These are phyloP conservation scores for Leptographium wingfieldii DNA, from an alignment of 2,329 filamentous ascomycete species.

Conservation along the genomic window DNA sequence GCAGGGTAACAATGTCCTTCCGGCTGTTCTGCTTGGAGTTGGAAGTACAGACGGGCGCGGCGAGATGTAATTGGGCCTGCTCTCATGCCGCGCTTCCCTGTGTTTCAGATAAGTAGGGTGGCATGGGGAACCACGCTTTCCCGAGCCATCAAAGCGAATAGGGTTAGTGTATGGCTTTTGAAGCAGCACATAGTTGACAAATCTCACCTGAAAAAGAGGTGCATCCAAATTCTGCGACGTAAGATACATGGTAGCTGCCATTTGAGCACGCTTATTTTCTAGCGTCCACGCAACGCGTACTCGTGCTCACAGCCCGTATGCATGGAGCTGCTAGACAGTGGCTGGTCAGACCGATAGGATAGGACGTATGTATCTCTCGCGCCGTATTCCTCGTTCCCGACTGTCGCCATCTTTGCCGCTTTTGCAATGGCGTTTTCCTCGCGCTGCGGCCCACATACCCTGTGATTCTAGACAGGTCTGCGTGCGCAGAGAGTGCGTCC, in stretches of 20 bases:
- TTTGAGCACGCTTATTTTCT: neutral
- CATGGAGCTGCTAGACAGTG: neutral
- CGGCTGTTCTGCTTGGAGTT: neutral
- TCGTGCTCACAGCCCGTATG: neutral
- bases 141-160: neutral
- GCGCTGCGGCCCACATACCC: neutral
- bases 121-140: neutral
- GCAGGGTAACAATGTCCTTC: neutral
- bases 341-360: neutral
- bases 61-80: neutral
- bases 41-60: neutral
- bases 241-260: neutral
- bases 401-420: neutral
- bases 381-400: neutral
- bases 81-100: neutral
- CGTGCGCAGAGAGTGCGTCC: neutral
- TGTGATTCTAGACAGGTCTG: neutral
- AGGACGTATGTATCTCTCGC: neutral
- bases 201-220: neutral
- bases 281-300: neutral
- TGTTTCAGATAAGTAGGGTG: constrained; percentile 1
- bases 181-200: neutral
- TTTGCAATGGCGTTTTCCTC: neutral
- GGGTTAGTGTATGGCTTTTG: neutral
- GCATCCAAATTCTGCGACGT: neutral